Evolutionary conservation across 441 rosid genomes (phyloP), one percentile per base, ranked within the genome.

Genomic region (Melastoma candidum): DNA sequence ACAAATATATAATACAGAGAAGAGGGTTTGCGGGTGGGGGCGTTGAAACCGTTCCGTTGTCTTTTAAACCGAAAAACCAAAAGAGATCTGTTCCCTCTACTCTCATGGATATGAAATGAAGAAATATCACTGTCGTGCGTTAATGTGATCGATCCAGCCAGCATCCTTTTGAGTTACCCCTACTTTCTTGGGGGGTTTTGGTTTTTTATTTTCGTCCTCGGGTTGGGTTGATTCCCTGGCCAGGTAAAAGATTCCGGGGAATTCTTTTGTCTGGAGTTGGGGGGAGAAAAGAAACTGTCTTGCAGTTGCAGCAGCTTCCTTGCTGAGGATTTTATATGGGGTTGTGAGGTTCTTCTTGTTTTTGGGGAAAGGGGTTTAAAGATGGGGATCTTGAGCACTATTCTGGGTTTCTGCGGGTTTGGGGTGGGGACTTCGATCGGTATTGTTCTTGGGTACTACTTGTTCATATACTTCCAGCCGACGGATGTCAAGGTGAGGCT

Each of bases 401-500:
- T 83, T 41, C 60, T 78, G 68, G 79, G 82, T 47, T 36, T 71
- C 48, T 47, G 62, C 53, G 86, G 86, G 49, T 80, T 80, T 22
- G 86, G 86, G 25, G 59, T 80, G 52, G 90, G 86, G 55, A 80
- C 86, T 50, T 71, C 81, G 36, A 46, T 78, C 46, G 90, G 84
- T 41, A 41, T 83, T 53, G 49, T 78, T 46, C 60, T 73, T 43
- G 90, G 90, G 49, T 78, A 80, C 66, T 80, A 57, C 68, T 36
- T 80, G 74, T 83, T 83, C 72, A 64, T 83, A 67, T 69, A 60
- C 74, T 27, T 25, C 44, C 79, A 68, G 52, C 68, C 90, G 11
- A 66, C 75, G 63, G 73, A 74, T 63, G 79, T 77, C 52, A 58
- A 83, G 82, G 84, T 73, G 59, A 57, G 63, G 63, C n/a, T 12